Base-by-base conservation (phyloP, 306 rosid genomes). In the Citrullus amarus region DNA sequence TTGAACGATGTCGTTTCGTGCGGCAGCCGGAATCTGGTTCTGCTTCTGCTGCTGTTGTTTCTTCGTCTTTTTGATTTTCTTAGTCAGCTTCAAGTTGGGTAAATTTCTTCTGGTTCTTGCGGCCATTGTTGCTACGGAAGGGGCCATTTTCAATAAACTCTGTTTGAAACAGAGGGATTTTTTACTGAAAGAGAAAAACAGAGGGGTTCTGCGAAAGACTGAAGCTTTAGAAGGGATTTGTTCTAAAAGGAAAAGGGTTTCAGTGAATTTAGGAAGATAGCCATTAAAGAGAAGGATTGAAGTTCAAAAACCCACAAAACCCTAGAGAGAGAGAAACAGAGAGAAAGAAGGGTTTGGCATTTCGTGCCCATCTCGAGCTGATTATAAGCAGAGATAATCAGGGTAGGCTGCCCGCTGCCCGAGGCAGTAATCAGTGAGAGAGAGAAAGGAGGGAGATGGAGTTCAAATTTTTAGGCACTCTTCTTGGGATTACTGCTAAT, bases 61-160 rank as follows among this genome's bases (percentile, higher is more conserved):
- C 75, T 82, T 87, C 88, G 86, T 85, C 77, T 80, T 79, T 84
- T 87, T 82, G 70, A 70, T 70, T 46, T 82, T 32, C 77, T 79
- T 79, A n/a, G 56, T 79, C 17, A 70, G 56, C 63, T 75, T 51
- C 30, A 38, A 32, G 9, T 2, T 75, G 32, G 55, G 57, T 16
- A 80, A 43, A 54, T 76, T 77, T 67, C 78, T 68, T 70, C 78
- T 81, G 61, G 80, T 80, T 79, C 81, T 88, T 54, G 77, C 79
- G 56, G 60, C 79, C 63, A 83, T 61, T 79, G 80, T 87, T 18
- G 83, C 89, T 79, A 77, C 85, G 18, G 87, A 80, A 25, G 93
- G 92, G 36, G 91, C 88, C 97, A 90, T 90, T 63, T 67, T 70
- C n/a, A 66, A 66, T 25, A 55, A 58, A 80, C 28, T 66, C 18